These are phyloP conservation scores for Ilyonectria sp. DNA, from an alignment of 2,329 filamentous ascomycete genomes.

Conservation along the genomic window DNA sequence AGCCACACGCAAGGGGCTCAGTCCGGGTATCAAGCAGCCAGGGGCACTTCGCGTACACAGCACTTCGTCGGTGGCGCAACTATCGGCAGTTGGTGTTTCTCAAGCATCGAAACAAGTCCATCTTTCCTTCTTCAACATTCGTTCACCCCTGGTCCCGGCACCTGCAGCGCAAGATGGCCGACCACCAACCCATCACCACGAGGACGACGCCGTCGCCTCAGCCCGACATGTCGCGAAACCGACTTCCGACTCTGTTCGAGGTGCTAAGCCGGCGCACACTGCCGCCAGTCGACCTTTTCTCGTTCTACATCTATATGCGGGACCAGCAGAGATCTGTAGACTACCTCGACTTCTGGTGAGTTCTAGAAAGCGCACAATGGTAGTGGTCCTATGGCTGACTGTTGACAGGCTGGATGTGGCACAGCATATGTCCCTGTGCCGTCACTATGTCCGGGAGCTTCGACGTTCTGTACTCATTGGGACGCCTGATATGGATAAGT, in stretches of 20 bases:
- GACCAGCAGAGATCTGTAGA: slow-evolving; percentile 98
- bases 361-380: slow-evolving; percentile 18
- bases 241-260: slow-evolving; percentile 95
- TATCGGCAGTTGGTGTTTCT: slow-evolving; percentile 34
- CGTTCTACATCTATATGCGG: slow-evolving; percentile 99
- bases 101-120: slow-evolving; percentile 35
- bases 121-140: slow-evolving; percentile 37
- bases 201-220: slow-evolving; percentile 65
- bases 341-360: slow-evolving; percentile 97
- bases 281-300: slow-evolving; percentile 96
- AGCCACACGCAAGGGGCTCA: slow-evolving; percentile 33
- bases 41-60: slow-evolving; percentile 42
- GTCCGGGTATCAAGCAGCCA: slow-evolving; percentile 34
- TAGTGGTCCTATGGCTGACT: slow-evolving; percentile 33
- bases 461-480: slow-evolving; percentile 93
- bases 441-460: slow-evolving; percentile 96
- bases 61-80: slow-evolving; percentile 32
- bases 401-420: slow-evolving; percentile 92
- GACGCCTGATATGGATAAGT: slow-evolving; percentile 90
- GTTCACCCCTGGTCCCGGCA: slow-evolving; percentile 23
- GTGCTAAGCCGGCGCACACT: slow-evolving; percentile 95
- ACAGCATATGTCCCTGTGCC: slow-evolving; percentile 97
- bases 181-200: slow-evolving; percentile 47
- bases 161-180: slow-evolving; percentile 44
- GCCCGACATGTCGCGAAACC: slow-evolving; percentile 79